These are phyloP conservation scores for Phalaenopsis hybrid DNA, from an alignment of 116 monocot species.

Conservation along the genomic window DNA sequence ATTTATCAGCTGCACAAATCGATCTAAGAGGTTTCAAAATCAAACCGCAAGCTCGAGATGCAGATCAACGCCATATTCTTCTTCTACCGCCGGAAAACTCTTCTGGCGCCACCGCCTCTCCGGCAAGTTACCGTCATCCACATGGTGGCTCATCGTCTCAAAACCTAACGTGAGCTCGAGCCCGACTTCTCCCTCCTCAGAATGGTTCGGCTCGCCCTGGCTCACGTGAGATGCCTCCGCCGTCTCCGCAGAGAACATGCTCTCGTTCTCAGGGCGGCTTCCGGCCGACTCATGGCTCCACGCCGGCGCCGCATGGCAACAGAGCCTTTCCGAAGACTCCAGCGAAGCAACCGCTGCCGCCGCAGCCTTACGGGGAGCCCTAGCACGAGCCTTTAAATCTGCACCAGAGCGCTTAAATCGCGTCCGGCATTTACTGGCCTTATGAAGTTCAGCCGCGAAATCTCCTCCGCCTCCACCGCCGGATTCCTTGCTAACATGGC, in stretches of 20 bases:
- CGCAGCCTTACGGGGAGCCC: too few relatives aligned
- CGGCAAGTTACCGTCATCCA: not conserved
- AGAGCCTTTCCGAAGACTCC: not conserved
- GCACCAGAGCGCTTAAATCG: slow-evolving; percentile 14
- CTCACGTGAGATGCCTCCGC: slow-evolving; percentile 41
- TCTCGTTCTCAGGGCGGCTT: slow-evolving; percentile 13
- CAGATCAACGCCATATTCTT: not conserved
- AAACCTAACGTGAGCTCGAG: slow-evolving; percentile 40
- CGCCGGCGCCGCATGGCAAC: not conserved
- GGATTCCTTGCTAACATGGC: slow-evolving; percentile 43
- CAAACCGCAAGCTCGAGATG: not conserved
- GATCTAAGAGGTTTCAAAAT: not conserved
- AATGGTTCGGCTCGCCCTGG: slow-evolving; percentile 22
- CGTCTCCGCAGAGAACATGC: slow-evolving; percentile 22
- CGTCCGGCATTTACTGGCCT: slow-evolving; percentile 20
- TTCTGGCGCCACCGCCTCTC: not conserved
- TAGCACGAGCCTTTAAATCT: not conserved
- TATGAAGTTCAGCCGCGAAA: slow-evolving; percentile 16
- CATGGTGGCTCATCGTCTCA: not conserved
- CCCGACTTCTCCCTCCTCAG: slow-evolving; percentile 14
- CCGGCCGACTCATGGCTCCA: slow-evolving; percentile 21
- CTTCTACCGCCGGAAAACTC: not conserved
- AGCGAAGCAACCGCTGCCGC: not conserved
- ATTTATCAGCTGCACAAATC: not conserved
- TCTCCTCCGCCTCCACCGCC: too few relatives aligned